Evolutionary conservation across 1,139 yeast genomes (phyloP).

Genomic region (Saccharomyces uvarum): DNA sequence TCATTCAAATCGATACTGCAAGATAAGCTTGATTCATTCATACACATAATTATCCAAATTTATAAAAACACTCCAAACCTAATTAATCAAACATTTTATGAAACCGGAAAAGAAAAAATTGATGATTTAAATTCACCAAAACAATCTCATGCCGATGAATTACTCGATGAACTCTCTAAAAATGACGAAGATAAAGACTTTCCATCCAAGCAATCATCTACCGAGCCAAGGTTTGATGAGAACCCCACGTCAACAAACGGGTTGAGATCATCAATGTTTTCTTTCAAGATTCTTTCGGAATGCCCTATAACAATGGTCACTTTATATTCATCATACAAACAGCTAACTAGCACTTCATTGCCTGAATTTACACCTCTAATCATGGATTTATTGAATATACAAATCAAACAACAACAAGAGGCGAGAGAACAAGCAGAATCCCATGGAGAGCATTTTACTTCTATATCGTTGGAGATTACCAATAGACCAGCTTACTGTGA

Average conservation of each 20-base stretch:
- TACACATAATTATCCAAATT: slow-evolving; percentile 66
- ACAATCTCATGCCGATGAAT: slow-evolving; percentile 2
- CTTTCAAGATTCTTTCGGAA: slow-evolving; percentile 89
- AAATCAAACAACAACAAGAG: slow-evolving; percentile 66
- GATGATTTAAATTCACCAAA: slow-evolving; percentile 3
- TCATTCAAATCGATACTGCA: slow-evolving; percentile 63
- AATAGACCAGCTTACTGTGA: slow-evolving; percentile 81
- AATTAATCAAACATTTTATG: slow-evolving; percentile 55
- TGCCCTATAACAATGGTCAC: slow-evolving; percentile 96
- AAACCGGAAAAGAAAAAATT: slow-evolving; percentile 10
- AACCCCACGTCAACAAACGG: slow-evolving; percentile 9
- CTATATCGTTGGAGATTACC: slow-evolving; percentile 59
- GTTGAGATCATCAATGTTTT: slow-evolving; percentile 51
- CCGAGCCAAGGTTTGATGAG: not conserved
- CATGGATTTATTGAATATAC: slow-evolving; percentile 62
- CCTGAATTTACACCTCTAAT: slow-evolving; percentile 79
- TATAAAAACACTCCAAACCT: slow-evolving; percentile 76
- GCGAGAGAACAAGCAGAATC: slow-evolving; percentile 57
- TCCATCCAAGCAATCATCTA: not conserved
- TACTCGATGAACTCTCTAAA: not conserved
- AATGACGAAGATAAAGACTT: not conserved
- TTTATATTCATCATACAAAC: slow-evolving; percentile 78
- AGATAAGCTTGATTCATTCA: slow-evolving; percentile 72
- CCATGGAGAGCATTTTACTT: slow-evolving; percentile 45
- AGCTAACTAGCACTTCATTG: slow-evolving; percentile 60